Percentiles rank a stretch among this genome's conserved stretches.
These are phyloP conservation scores for Purpureocillium takamizusanense DNA, from an alignment of 2,329 filamentous ascomycete species.

Conservation along the genomic window DNA sequence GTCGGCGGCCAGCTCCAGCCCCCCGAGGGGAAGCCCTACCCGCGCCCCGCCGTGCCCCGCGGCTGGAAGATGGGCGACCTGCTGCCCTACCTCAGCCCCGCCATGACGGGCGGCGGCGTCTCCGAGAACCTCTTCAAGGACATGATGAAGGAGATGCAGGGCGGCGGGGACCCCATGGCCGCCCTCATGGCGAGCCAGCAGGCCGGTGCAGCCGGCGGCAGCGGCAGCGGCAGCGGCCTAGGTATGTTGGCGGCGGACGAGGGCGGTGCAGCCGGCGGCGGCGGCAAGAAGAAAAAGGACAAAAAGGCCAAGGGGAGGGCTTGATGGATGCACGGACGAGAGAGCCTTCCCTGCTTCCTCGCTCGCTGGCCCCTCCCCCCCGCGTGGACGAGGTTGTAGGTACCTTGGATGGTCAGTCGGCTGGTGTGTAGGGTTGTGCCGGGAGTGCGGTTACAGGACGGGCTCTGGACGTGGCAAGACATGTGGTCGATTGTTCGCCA, in stretches of 20 bases:
- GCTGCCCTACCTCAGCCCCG: constrained; percentile 79
- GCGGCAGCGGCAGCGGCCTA: constrained; percentile 16
- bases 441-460: too few species aligned
- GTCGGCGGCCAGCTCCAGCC: constrained; percentile 62
- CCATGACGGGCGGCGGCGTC: constrained; percentile 85
- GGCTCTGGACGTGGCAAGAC: too few species aligned
- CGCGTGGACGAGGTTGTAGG: too few species aligned
- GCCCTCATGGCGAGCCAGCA: constrained; percentile 28
- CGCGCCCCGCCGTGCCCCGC: constrained; percentile 64
- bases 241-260: constrained; percentile 24
- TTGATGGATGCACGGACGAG: too few species aligned
- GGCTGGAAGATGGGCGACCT: constrained; percentile 87
- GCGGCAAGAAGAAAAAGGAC: constrained; percentile 35
- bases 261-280: constrained; percentile 18
- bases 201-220: constrained; percentile 18
- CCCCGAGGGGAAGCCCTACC: constrained; percentile 57
- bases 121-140: constrained; percentile 92
- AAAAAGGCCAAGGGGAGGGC: constrained; percentile 37
- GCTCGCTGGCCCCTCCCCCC: too few species aligned
- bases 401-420: too few species aligned
- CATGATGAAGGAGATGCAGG: constrained; percentile 89
- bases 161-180: constrained; percentile 35
- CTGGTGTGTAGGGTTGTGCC: too few species aligned
- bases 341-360: too few species aligned
- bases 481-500: too few species aligned